These are phyloP conservation scores for Kondoa subrosea DNA, from an alignment of 768 basidiomycete species.

Conservation along the genomic window DNA sequence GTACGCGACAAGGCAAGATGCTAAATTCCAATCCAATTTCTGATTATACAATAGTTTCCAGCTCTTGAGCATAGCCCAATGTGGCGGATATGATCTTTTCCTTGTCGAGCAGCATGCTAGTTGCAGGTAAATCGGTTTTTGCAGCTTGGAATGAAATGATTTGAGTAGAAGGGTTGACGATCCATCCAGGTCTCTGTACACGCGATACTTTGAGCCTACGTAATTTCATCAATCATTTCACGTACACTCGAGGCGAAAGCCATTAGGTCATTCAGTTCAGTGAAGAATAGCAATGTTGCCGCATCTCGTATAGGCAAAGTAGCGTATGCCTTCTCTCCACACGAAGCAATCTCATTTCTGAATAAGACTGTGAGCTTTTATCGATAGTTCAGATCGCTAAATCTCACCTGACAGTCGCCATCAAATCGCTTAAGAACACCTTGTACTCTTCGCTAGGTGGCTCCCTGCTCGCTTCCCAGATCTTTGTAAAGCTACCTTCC, in stretches of 20 bases:
- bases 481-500: slow-evolving; percentile 96
- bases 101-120: slow-evolving; percentile 69
- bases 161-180: slow-evolving; percentile 48
- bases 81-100: slow-evolving; percentile 63
- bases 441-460: slow-evolving; percentile 89
- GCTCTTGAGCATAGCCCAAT: slow-evolving; percentile 62
- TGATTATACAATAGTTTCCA: slow-evolving; percentile 70
- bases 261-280: slow-evolving; percentile 57
- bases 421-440: slow-evolving; percentile 78
- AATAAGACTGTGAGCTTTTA: neutral
- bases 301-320: slow-evolving; percentile 81
- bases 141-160: slow-evolving; percentile 47
- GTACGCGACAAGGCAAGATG: neutral
- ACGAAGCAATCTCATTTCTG: slow-evolving; percentile 93
- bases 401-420: slow-evolving; percentile 76
- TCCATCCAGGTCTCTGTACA: slow-evolving; percentile 26
- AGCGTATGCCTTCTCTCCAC: slow-evolving; percentile 84
- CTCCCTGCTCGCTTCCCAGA: slow-evolving; percentile 84
- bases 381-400: neutral
- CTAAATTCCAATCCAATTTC: neutral
- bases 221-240: too few relatives aligned
- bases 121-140: slow-evolving; percentile 33
- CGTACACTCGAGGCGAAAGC: slow-evolving; percentile 64
- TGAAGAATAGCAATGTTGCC: slow-evolving; percentile 78
- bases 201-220: neutral